These are phyloP conservation scores for Xylaria multiplex DNA, from an alignment of 2,329 filamentous ascomycete species.

Conservation along the genomic window DNA sequence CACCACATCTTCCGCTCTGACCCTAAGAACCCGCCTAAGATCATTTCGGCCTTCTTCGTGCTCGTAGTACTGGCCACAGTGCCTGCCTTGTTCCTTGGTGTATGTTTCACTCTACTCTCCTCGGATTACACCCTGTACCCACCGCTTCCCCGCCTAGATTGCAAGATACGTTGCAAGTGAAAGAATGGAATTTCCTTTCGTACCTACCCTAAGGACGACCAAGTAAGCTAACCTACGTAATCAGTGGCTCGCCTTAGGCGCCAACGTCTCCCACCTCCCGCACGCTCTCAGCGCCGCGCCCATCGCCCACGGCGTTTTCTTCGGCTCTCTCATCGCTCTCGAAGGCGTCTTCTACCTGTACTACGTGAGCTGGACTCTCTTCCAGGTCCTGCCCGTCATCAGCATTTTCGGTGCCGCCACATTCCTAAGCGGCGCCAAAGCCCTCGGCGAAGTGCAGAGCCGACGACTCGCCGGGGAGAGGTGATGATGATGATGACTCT, in stretches of 20 bases:
- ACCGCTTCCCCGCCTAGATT: not conserved
- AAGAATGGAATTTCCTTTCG: too few species aligned
- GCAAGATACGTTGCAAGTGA: not conserved
- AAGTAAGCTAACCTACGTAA: constrained; percentile 21
- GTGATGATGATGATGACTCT: constrained; percentile 31
- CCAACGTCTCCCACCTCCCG: constrained; percentile 80
- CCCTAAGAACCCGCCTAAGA: constrained; percentile 79
- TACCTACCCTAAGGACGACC: not conserved
- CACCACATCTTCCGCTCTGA: constrained; percentile 88
- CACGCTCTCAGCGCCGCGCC: constrained; percentile 81
- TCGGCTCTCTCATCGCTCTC: constrained; percentile 85
- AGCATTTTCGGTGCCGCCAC: constrained; percentile 74
- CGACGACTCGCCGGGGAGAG: constrained; percentile 79
- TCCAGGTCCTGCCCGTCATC: constrained; percentile 83
- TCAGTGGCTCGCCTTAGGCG: constrained; percentile 84
- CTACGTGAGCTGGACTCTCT: constrained; percentile 91
- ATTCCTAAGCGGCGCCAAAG: constrained; percentile 88
- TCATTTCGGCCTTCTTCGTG: constrained; percentile 82
- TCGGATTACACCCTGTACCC: not conserved
- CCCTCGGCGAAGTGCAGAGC: constrained; percentile 91
- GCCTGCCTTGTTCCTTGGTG: constrained; percentile 75
- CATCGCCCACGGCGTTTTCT: constrained; percentile 83
- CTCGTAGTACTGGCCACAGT: constrained; percentile 77
- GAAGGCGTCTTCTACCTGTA: constrained; percentile 95
- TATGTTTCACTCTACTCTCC: constrained; percentile 56